Evolutionary conservation across 306 rosid genomes (phyloP), one percentile per base, ranked within the genome.

Genomic region (Medicago ruthenica): DNA sequence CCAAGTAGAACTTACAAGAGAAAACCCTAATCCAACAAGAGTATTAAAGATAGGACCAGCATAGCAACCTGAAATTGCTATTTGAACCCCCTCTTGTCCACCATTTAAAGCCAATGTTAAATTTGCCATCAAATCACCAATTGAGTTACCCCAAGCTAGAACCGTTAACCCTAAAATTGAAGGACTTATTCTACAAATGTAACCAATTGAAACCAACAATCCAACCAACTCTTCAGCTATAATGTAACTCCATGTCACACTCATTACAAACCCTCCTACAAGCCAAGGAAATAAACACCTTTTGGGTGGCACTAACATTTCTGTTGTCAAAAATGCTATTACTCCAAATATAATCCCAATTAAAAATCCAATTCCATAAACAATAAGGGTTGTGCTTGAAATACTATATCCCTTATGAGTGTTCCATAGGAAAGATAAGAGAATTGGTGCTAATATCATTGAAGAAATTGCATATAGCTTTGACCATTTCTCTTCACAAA

Each of bases 81-180:
- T 73, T 64, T 79, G 87, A 83, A 76, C 79, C 21, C 87, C 87
- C 22, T 83, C 87, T 17, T 58, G n/a, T n/a, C 83, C 84, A 41
- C 86, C 81, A 58, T 75, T 75, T 27, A 79, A 42, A 20, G 82
- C 80, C 86, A 85, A 60, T 2, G 84, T 74, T 31, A 85, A 27
- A 79, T 85, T 79, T 67, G 88, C 16, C 18, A 68, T 68, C 70
- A 85, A 73, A 79, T 85, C 88, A n/a, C 88, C 88, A 20, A 85
- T 12, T 71, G 88, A 85, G 53, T 85, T 61, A 4, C 88, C 88
- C 88, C 88, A 85, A 0, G 88, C 88, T 64, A 85, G 80, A 55
- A 85, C 73, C 3, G 86, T 85, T 36, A 85, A 42, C 15, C 83
- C 88, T 9, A 85, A 42, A 11, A 85, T 71, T 70, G 88, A 85